Evolutionary conservation across 2,329 filamentous ascomycete genomes (phyloP).

Genomic region (Alternaria incomplexa): DNA sequence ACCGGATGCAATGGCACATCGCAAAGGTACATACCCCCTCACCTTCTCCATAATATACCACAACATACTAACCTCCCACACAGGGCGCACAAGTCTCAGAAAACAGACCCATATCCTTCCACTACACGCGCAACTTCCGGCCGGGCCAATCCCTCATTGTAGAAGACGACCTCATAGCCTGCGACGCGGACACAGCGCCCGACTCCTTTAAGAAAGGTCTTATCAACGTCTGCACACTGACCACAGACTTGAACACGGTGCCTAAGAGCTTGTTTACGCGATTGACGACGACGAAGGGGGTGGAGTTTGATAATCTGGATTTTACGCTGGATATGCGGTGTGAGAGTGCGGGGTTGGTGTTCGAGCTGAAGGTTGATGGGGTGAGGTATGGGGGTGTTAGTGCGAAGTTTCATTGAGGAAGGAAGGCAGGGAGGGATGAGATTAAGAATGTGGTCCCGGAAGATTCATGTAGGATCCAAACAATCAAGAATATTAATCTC

Average conservation of each 20-base stretch:
- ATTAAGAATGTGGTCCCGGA: neutral
- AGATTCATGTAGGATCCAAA: neutral
- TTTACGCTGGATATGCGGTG: conserved; percentile 86
- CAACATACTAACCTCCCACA: conserved; percentile 10
- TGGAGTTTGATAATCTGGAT: conserved; percentile 82
- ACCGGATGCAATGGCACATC: conserved; percentile 87
- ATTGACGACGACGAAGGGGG: conserved; percentile 77
- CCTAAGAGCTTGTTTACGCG: conserved; percentile 75
- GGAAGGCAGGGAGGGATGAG: neutral
- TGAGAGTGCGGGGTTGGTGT: conserved; percentile 75
- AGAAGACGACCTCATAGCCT: conserved; percentile 80
- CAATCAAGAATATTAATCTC: neutral
- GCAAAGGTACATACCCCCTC: conserved; percentile 62
- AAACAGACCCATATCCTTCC: conserved; percentile 76
- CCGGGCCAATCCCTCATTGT: conserved; percentile 78
- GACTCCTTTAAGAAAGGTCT: conserved; percentile 58
- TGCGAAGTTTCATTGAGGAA: conserved; percentile 75
- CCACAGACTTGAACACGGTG: conserved; percentile 78
- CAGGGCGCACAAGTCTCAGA: conserved; percentile 78
- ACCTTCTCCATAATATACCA: neutral
- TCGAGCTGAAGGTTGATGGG: conserved; percentile 80
- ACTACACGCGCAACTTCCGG: conserved; percentile 85
- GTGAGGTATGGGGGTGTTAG: conserved; percentile 78
- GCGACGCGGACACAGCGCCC: conserved; percentile 71
- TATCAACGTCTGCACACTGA: conserved; percentile 77